Percentiles rank a stretch among this genome's conserved stretches.
Evolutionary conservation across 768 basidiomycete species (phyloP).

Genomic region (Pleurotus salmoneostramineus): DNA sequence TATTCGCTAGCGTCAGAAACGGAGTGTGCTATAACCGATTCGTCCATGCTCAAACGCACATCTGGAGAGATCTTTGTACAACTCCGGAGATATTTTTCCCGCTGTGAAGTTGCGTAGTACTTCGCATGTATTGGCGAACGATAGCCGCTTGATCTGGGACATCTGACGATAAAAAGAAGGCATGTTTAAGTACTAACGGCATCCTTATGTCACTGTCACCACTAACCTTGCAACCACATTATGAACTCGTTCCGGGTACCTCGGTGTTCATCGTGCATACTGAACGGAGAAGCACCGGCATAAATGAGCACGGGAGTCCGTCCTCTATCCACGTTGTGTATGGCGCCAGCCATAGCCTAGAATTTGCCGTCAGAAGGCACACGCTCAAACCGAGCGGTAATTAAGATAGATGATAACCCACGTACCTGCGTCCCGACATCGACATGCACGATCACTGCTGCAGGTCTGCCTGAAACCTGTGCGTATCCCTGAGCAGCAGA

Average conservation of each 20-base stretch:
- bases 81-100: conserved; percentile 46
- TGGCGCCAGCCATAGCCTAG: conserved; percentile 64
- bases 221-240: conserved; percentile 64
- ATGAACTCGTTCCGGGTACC: conserved; percentile 73
- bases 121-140: conserved; percentile 73
- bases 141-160: conserved; percentile 69
- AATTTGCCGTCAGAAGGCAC: not conserved
- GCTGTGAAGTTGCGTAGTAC: conserved; percentile 54
- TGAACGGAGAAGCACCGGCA: conserved; percentile 66
- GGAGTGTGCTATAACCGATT: not conserved
- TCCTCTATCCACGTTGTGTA: conserved; percentile 67
- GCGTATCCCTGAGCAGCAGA: conserved; percentile 71
- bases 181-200: no score
- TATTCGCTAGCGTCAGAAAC: conserved; percentile 17
- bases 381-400: not conserved
- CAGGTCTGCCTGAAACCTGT: conserved; percentile 60
- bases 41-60: conserved; percentile 31
- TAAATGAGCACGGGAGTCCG: conserved; percentile 66
- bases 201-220: no score
- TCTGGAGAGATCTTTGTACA: conserved; percentile 58
- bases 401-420: not conserved
- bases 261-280: conserved; percentile 48
- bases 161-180: conserved; percentile 31
- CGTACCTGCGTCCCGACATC: conserved; percentile 65
- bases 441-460: conserved; percentile 72